Conservation (phyloP, 2,329 filamentous ascomycete genomes). For the Trichoderma sp. region DNA sequence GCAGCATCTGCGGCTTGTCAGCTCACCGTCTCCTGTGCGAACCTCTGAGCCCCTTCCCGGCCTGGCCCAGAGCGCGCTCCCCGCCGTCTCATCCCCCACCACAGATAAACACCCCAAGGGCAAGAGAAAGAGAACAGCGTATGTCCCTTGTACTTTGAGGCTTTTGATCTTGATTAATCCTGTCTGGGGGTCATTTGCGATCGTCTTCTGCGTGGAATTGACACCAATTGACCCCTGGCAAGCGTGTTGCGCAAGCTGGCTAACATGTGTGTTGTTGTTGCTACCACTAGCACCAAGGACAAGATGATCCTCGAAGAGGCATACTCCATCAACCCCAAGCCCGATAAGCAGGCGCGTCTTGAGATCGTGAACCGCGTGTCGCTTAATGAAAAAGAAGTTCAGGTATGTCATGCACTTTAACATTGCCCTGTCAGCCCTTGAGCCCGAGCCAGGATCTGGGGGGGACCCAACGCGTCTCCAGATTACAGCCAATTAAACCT, state of each 20-base stretch:
- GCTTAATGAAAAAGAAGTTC: slow-evolving; percentile 92
- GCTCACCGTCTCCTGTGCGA: slow-evolving; percentile 30
- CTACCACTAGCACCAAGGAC: slow-evolving; percentile 70
- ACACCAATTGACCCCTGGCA: background rate
- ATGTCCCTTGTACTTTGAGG: slow-evolving; percentile 38
- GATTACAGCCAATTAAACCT: slow-evolving; percentile 14
- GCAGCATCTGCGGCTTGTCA: slow-evolving; percentile 20
- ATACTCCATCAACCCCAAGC: slow-evolving; percentile 82
- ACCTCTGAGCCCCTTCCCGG: slow-evolving; percentile 25
- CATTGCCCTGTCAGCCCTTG: slow-evolving; percentile 1
- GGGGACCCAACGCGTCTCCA: slow-evolving; percentile 15
- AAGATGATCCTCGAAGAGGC: slow-evolving; percentile 85
- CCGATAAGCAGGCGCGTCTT: slow-evolving; percentile 83
- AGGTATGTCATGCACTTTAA: slow-evolving; percentile 60
- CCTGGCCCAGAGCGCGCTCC: slow-evolving; percentile 24
- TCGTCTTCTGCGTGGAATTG: slow-evolving; percentile 16
- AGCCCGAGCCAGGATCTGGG: slow-evolving; percentile 2
- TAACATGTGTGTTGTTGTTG: background rate
- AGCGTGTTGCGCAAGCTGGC: background rate
- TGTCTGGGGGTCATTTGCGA: slow-evolving; percentile 27
- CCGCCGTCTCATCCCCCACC: slow-evolving; percentile 32
- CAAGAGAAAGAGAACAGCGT: slow-evolving; percentile 66
- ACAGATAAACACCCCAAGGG: slow-evolving; percentile 56
- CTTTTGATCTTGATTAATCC: background rate
- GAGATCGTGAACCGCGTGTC: slow-evolving; percentile 83